Conservation (phyloP, 495 filamentous ascomycete genomes). For the Penicillium canariense region DNA sequence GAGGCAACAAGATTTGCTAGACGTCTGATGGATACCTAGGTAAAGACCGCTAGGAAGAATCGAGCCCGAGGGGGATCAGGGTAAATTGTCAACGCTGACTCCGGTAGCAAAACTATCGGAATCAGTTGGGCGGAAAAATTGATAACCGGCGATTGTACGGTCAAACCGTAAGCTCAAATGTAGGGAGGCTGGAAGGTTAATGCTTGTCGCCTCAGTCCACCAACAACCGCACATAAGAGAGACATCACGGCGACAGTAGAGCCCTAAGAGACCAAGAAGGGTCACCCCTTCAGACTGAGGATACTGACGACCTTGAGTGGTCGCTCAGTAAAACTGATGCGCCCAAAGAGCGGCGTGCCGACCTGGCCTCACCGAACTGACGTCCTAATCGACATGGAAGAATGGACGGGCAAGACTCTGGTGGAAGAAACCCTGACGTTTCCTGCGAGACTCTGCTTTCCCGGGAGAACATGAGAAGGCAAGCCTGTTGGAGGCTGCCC, state of each 20-base stretch:
- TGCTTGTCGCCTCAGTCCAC: slow-evolving; percentile 8
- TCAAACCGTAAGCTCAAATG: slow-evolving; percentile 6
- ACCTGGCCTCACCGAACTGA: slow-evolving; percentile 14
- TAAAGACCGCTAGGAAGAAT: slow-evolving; percentile 20
- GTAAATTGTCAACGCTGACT: slow-evolving; percentile 18
- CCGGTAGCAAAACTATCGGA: slow-evolving; percentile 14
- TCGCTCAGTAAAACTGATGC: slow-evolving; percentile 8
- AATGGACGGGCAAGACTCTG: slow-evolving; percentile 26
- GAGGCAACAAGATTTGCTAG: slow-evolving; percentile 13
- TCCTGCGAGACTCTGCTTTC: slow-evolving; percentile 23
- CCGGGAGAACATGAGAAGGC: slow-evolving; percentile 13
- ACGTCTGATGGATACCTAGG: background rate
- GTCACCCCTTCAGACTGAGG: background rate
- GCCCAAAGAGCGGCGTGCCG: slow-evolving; percentile 8
- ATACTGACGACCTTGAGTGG: slow-evolving; percentile 1
- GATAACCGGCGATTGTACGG: slow-evolving; percentile 10
- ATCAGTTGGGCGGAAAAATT: slow-evolving; percentile 7
- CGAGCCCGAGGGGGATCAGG: slow-evolving; percentile 14
- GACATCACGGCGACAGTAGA: slow-evolving; percentile 12
- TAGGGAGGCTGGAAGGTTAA: slow-evolving; percentile 4
- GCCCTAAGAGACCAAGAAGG: slow-evolving; percentile 1
- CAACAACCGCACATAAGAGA: slow-evolving; percentile 3
- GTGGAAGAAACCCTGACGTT: slow-evolving; percentile 23
- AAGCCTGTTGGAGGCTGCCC: slow-evolving; percentile 21
- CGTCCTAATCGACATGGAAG: slow-evolving; percentile 20